Conservation (phyloP, 768 basidiomycete genomes). For the Atractiella rhizophila region DNA sequence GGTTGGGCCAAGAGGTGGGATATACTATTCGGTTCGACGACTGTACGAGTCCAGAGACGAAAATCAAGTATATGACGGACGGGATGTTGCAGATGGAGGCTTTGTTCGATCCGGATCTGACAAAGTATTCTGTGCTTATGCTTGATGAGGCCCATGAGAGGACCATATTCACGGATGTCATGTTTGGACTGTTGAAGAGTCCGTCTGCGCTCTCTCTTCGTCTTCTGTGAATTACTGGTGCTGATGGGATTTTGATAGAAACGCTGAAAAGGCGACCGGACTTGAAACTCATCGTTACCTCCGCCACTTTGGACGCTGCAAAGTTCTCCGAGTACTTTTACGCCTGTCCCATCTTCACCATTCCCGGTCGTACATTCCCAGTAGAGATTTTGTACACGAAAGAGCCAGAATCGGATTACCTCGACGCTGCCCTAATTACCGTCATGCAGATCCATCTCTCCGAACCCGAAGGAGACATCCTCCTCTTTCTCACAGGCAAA, state of each 20-base stretch:
- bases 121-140: constrained; percentile 83
- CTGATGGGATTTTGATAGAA: constrained; percentile 31
- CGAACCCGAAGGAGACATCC: constrained; percentile 83
- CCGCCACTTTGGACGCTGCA: constrained; percentile 94
- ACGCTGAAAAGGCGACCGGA: constrained; percentile 81
- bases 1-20: constrained; percentile 88
- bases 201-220: constrained; percentile 9
- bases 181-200: constrained; percentile 88
- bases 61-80: constrained; percentile 99
- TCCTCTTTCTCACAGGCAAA: constrained; percentile 92
- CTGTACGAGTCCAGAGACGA: constrained; percentile 90
- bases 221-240: constrained; percentile 10
- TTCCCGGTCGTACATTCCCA: constrained; percentile 97
- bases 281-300: constrained; percentile 91
- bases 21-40: constrained; percentile 99
- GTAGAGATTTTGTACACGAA: constrained; percentile 97
- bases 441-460: constrained; percentile 99
- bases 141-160: constrained; percentile 97
- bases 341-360: constrained; percentile 95
- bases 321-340: constrained; percentile 99
- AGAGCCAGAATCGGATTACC: constrained; percentile 88
- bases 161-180: constrained; percentile 90
- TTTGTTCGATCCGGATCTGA: constrained; percentile 79
- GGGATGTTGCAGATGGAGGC: constrained; percentile 97
- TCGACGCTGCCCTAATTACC: constrained; percentile 92